Evolutionary conservation across 148 eudicot species (phyloP).

Genomic region (Silene uniflora): DNA sequence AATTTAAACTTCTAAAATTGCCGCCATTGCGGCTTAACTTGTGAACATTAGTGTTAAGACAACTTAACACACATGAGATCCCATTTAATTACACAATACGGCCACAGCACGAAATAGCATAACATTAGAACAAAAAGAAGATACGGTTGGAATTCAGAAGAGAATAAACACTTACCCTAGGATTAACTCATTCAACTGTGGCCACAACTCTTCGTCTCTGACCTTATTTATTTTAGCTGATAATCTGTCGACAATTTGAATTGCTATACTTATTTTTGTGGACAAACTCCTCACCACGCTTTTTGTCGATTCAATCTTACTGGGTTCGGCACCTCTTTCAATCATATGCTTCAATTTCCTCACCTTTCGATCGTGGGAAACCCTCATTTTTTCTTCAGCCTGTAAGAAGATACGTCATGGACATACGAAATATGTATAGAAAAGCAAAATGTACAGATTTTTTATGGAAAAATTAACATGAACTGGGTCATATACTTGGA

Average conservation of each 20-base stretch:
- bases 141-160: not conserved
- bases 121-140: not conserved
- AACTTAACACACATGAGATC: too few relatives aligned
- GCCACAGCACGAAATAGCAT: not conserved
- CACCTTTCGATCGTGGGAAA: conserved; percentile 65
- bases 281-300: conserved; percentile 63
- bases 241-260: conserved; percentile 84
- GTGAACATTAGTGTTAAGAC: too few relatives aligned
- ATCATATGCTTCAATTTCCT: conserved; percentile 54
- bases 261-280: conserved; percentile 85
- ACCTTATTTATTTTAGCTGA: conserved; percentile 76
- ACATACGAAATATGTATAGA: not conserved
- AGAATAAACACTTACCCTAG: conserved; percentile 61
- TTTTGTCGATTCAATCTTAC: conserved; percentile 65
- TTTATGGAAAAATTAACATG: not conserved
- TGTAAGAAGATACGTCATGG: conserved; percentile 22
- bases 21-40: too few relatives aligned
- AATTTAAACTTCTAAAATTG: too few relatives aligned
- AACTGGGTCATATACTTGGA: not conserved
- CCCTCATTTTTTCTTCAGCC: conserved; percentile 95
- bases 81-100: too few relatives aligned
- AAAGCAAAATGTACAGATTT: not conserved
- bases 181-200: conserved; percentile 64
- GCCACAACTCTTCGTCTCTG: conserved; percentile 97
- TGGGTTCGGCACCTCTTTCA: conserved; percentile 83